Conservation (phyloP, 108 stramenopile species). For the Pseudonitzschia multiseries region DNA sequence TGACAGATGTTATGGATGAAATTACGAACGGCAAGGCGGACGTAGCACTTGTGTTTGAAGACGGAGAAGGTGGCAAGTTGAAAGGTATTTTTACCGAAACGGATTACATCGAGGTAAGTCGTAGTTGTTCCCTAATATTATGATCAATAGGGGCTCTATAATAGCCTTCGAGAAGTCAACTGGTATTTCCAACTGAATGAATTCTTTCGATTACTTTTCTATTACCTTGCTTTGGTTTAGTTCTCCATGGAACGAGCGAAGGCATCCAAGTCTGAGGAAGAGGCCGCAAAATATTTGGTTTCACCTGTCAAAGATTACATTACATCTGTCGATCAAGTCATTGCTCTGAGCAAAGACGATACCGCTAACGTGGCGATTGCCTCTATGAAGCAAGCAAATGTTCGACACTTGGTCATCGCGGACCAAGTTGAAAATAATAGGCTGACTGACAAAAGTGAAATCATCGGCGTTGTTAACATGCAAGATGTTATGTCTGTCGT, state of each 20-base stretch:
- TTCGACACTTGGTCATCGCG: conserved; percentile 72
- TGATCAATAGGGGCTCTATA: neutral
- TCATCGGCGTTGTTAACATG: conserved; percentile 79
- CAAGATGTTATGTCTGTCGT: conserved; percentile 77
- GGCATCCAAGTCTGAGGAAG: conserved; percentile 54
- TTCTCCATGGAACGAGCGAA: conserved; percentile 69
- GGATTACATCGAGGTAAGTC: conserved; percentile 81
- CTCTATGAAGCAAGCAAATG: conserved; percentile 66
- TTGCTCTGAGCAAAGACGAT: conserved; percentile 49
- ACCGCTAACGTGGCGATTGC: conserved; percentile 78
- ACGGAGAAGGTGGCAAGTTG: conserved; percentile 41
- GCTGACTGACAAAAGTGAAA: conserved; percentile 39
- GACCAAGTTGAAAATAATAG: neutral
- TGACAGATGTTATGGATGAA: conserved; percentile 79
- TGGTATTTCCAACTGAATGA: neutral
- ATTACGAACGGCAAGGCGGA: conserved; percentile 52
- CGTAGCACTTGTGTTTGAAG: conserved; percentile 75
- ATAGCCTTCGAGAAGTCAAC: neutral
- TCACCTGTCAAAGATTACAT: conserved; percentile 69
- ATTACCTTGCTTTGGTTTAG: conserved; percentile 25
- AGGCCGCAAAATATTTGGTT: conserved; percentile 68
- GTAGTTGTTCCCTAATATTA: neutral
- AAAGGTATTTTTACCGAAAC: conserved; percentile 89
- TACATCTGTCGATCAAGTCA: conserved; percentile 58
- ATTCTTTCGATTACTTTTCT: neutral